Evolutionary conservation across 2,329 filamentous ascomycete species (phyloP), one percentile per base, ranked within the genome.

Genomic region (Calonectria hongkongensis): DNA sequence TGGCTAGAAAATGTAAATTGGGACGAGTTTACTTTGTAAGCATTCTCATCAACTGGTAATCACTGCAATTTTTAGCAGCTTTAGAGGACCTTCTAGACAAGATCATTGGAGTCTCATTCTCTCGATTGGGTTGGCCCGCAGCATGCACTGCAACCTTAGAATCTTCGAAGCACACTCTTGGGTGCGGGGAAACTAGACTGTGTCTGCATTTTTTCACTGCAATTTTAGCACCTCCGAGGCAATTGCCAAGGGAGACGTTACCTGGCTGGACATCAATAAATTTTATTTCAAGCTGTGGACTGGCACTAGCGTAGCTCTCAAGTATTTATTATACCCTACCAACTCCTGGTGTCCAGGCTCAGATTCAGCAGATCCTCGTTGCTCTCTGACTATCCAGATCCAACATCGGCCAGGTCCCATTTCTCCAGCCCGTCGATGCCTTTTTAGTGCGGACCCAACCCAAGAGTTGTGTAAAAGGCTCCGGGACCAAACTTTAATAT

Each of bases 1-100:
- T 69, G 66, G 66, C 36, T 69, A 13, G 66, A 64, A 54, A 62
- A 56, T n/a, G 45, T 54, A 25, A 48, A 64, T 45, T 69, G 66
- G 56, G 47, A 54, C 18, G 41, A 63, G n/a, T 50, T 48, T 18
- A 25, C 45, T 15, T 33, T 33, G 9, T 36, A 10, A 36, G 33
- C 33, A 36, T 36, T 36, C 33, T 36, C 33, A 36, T 36, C 10
- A 36, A 36, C 33, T 36, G 10, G 30, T 9, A 6, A 33, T 6
- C 5, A 5, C 30, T 33, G 30, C 30, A 21, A 21, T 21, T 21
- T 21, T 21, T 21, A 21, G 21, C 21, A 21, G 21, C 21, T 21
- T 21, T 21, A 21, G 21, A 21, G 21, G 21, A 21, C 21, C 21
- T 21, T 21, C 21, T 21, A 21, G 21, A 21, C 21, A 21, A 21